A percentile compares a stretch with the other conserved stretches of the same genome.
Evolutionary conservation across 208 protist genomes (phyloP).

Genomic region (Acanthamoeba healyi): DNA sequence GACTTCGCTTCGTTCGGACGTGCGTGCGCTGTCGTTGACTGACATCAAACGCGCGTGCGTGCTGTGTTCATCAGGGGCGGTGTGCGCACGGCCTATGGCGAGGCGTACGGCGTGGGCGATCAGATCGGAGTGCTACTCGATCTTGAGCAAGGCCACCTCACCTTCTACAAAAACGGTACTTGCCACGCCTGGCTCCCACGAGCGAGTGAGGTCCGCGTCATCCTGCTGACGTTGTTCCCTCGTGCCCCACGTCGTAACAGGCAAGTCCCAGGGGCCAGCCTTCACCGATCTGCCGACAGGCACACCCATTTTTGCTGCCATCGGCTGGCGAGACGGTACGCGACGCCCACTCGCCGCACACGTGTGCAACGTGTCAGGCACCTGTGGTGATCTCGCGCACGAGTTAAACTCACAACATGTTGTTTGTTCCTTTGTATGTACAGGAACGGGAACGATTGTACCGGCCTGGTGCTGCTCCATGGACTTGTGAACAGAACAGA

Average conservation of each 20-base stretch:
- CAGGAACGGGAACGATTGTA: constrained; percentile 12
- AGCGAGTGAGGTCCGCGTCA: too few species aligned
- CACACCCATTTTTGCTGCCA: not conserved
- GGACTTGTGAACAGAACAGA: not conserved
- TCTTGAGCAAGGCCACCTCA: constrained; percentile 3
- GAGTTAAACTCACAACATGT: too few species aligned
- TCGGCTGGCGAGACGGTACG: constrained; percentile 31
- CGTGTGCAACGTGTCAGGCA: too few species aligned
- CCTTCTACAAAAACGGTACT: constrained; percentile 23
- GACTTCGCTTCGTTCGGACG: not conserved
- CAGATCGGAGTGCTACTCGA: not conserved
- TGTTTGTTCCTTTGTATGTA: not conserved
- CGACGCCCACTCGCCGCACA: not conserved
- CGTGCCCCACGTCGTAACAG: not conserved
- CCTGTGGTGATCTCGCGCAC: not conserved
- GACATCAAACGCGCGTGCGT: too few species aligned
- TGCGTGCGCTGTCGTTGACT: not conserved
- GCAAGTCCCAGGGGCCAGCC: not conserved
- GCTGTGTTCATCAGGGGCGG: not conserved
- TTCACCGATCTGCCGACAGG: constrained; percentile 3
- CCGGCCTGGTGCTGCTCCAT: constrained; percentile 16
- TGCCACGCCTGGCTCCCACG: not conserved
- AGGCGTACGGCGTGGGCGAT: not conserved
- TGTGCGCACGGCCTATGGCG: constrained; percentile 14
- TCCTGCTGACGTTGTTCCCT: not conserved